phyloP scores from a whole-genome alignment of 768 basidiomycete species.

The Zangia roseola region DNA sequence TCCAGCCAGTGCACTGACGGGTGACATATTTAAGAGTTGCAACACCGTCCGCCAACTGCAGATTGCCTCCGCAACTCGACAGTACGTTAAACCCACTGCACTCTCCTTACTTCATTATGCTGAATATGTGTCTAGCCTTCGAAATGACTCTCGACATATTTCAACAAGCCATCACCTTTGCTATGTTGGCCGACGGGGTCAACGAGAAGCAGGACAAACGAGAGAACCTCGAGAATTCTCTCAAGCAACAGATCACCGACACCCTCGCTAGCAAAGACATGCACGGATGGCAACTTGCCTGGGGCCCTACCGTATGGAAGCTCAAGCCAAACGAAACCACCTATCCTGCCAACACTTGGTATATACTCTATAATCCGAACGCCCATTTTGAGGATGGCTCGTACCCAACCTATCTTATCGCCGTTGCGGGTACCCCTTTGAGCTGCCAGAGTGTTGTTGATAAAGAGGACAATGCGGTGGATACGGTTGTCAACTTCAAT shows the following conservation, averaged over 20 bases:
- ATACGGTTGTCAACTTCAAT: slow-evolving; percentile 8
- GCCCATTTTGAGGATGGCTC: slow-evolving; percentile 12
- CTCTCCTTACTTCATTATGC: too few species aligned
- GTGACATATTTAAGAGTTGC: background rate
- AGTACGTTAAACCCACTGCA: background rate
- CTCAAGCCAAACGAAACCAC: background rate
- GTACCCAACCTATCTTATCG: slow-evolving; percentile 7
- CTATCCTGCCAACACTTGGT: slow-evolving; percentile 17
- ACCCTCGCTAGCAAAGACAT: background rate
- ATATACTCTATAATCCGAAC: slow-evolving; percentile 5
- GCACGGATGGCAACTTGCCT: slow-evolving; percentile 9
- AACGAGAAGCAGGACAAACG: slow-evolving; percentile 59
- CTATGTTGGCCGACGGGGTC: slow-evolving; percentile 40
- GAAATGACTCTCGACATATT: background rate
- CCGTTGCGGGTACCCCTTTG: slow-evolving; percentile 10
- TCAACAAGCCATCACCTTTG: background rate
- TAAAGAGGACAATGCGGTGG: slow-evolving; percentile 6
- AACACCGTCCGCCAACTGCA: background rate
- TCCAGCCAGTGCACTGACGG: background rate
- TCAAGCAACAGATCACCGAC: background rate
- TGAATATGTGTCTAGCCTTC: background rate
- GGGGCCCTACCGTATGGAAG: slow-evolving; percentile 19
- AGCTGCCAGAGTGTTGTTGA: background rate
- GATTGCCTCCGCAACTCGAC: background rate
- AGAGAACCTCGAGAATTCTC: background rate